Base-by-base conservation (phyloP, 1,284 basidiomycete genomes). In the Caloboletus firmus region DNA sequence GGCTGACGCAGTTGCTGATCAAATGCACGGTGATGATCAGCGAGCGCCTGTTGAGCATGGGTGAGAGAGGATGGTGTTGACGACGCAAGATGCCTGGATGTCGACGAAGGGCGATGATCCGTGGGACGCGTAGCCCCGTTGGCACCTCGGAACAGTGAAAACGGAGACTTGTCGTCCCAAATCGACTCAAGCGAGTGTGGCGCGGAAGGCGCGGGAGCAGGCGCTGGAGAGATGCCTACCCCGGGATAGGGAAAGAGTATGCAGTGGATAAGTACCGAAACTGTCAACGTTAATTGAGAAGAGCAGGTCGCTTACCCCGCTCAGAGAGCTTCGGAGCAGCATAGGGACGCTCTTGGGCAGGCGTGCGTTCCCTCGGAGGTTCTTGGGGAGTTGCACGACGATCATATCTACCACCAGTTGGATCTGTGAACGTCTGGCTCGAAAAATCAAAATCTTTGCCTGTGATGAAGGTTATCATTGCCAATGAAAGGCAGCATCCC, bases 361-460 rank as follows among this genome's bases (percentile, higher is more conserved):
- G 66, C n/a, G 68, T 70, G 28, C 55, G 62, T 50, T 65, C 68
- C 44, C 69, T 64, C 35, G 40, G 40, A 45, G 47, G 56, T 35
- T 65, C 67, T 52, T 65, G 59, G 10, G 62, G 50, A 22, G 56
- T 63, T n/a, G 58, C 42, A 42, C 49, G 59, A 32, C 53, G 63
- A 40, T 59, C 69, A 47, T 49, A 52, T 39, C 44, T 56, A 24
- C 12, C 12, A 43, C 37, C 49, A 36, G 44, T 5, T 41, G 53
- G 4, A 39, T 59, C 56, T 54, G 74, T 74, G 41, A 83, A 58
- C 42, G 72, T 54, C n/a, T 79, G 72, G 45, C 66, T 73, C 17
- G 81, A 78, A 74, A 97, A 98, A 76, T 97, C 92, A 69, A 98
- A 98, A 74, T 98, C 94, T 70, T 88, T 92, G 68, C 88, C 93